These are phyloP conservation scores for Nepenthes gracilis DNA, from an alignment of 148 eudicot genomes.

Conservation along the genomic window DNA sequence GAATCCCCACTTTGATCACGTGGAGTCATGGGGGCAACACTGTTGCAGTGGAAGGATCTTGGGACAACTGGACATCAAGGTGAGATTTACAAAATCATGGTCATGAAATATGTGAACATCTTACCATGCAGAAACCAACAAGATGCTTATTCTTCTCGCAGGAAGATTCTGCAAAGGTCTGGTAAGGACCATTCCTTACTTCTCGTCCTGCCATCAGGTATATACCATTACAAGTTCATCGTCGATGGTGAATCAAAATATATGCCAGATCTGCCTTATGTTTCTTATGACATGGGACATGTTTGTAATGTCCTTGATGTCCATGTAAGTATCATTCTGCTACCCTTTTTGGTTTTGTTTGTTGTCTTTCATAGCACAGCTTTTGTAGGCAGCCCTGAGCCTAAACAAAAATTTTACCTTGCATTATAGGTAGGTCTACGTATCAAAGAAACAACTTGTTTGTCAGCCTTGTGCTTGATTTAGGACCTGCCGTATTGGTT, in stretches of 20 bases:
- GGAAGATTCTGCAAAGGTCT: slow-evolving; percentile 56
- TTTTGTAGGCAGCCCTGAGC: background rate
- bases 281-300: slow-evolving; percentile 52
- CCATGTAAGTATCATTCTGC: slow-evolving; percentile 43
- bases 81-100: slow-evolving; percentile 8
- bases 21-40: slow-evolving; percentile 81
- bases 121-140: no score
- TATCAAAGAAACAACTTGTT: no score
- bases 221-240: slow-evolving; percentile 66
- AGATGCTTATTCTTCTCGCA: slow-evolving; percentile 19
- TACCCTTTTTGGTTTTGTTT: background rate
- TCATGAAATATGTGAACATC: no score
- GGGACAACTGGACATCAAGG: slow-evolving; percentile 91
- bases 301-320: slow-evolving; percentile 72
- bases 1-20: slow-evolving; percentile 66
- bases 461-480: no score
- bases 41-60: slow-evolving; percentile 83
- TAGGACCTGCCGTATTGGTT: background rate
- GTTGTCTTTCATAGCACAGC: background rate
- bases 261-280: slow-evolving; percentile 66
- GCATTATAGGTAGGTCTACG: no score
- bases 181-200: slow-evolving; percentile 73
- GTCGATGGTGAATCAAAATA: slow-evolving; percentile 69
- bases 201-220: slow-evolving; percentile 69
- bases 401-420: no score